A percentile compares a stretch with the other conserved stretches of the same genome.
These are phyloP conservation scores for Salvia miltiorrhiza DNA, from an alignment of 257 asterid genomes.

Conservation along the genomic window DNA sequence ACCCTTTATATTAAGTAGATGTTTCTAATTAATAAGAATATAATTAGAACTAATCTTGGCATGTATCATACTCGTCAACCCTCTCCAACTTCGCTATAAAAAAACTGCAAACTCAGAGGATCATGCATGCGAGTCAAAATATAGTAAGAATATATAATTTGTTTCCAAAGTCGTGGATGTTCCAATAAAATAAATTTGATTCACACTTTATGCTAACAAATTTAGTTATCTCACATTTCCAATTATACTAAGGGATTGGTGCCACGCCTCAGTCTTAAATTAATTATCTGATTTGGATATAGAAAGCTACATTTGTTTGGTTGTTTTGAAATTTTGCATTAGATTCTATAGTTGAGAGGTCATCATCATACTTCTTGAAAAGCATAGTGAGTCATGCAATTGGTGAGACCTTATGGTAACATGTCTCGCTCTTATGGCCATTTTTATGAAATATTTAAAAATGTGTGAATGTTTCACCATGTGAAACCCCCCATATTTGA, in stretches of 20 bases:
- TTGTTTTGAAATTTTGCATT: background rate
- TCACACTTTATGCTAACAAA: background rate
- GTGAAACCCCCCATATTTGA: background rate
- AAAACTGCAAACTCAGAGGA: background rate
- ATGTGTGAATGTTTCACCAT: background rate
- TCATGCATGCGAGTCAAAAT: slow-evolving; percentile 11
- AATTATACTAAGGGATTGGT: background rate
- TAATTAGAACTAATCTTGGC: background rate
- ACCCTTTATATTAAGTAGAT: background rate
- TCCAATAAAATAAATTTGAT: too few species aligned
- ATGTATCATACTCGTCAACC: background rate
- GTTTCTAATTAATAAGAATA: background rate
- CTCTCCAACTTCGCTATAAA: background rate
- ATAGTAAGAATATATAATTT: background rate
- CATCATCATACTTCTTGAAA: background rate
- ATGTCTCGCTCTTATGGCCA: background rate
- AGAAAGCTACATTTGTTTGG: background rate
- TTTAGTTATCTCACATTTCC: background rate
- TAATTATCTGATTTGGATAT: background rate
- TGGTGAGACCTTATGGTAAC: background rate
- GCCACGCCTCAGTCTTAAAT: background rate
- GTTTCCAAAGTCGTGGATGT: background rate
- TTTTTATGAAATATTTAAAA: background rate
- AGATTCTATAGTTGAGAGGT: slow-evolving; percentile 20
- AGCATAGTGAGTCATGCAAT: background rate